Percentiles rank a stretch among this genome's conserved stretches.
phyloP scores from a whole-genome alignment of 1,139 yeast genomes.

The Kurtzmaniella quercitrusa region DNA sequence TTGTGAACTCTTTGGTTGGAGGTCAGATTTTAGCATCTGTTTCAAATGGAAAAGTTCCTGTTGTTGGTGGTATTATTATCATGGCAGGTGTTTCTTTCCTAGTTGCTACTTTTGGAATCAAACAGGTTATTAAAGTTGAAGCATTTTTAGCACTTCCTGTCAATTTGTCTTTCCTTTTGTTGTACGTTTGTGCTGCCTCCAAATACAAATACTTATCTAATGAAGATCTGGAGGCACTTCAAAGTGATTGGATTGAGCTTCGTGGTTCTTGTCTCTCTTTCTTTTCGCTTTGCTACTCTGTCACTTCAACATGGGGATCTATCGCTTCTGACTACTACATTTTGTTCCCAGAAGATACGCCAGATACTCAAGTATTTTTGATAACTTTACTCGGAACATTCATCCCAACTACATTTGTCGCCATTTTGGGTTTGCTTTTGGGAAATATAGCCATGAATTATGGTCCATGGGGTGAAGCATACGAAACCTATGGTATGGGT shows the following conservation, averaged over 20 bases:
- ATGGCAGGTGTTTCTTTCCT: slow-evolving; percentile 60
- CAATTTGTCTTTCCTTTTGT: slow-evolving; percentile 58
- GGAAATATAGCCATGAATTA: slow-evolving; percentile 68
- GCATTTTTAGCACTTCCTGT: slow-evolving; percentile 68
- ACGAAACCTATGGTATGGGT: slow-evolving; percentile 65
- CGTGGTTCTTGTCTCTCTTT: slow-evolving; percentile 71
- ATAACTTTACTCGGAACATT: slow-evolving; percentile 68
- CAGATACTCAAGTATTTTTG: slow-evolving; percentile 51
- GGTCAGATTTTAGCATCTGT: slow-evolving; percentile 73
- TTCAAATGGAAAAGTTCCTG: slow-evolving; percentile 58
- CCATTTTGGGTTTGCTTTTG: slow-evolving; percentile 65
- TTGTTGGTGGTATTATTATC: slow-evolving; percentile 71
- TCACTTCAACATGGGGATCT: slow-evolving; percentile 89
- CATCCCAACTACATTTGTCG: slow-evolving; percentile 76
- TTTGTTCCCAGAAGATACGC: slow-evolving; percentile 71
- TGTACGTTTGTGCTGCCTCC: slow-evolving; percentile 65
- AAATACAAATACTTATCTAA: slow-evolving; percentile 42
- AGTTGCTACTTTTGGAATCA: slow-evolving; percentile 74
- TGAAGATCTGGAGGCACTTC: slow-evolving; percentile 31
- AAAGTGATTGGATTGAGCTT: slow-evolving; percentile 26
- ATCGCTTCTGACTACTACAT: slow-evolving; percentile 83
- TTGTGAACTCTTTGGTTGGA: slow-evolving; percentile 79
- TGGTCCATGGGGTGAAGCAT: slow-evolving; percentile 56
- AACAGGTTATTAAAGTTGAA: slow-evolving; percentile 65
- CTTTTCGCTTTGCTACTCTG: slow-evolving; percentile 72